Conservation (phyloP, 2,329 filamentous ascomycete species). For the Parascedosporium putredinis region DNA sequence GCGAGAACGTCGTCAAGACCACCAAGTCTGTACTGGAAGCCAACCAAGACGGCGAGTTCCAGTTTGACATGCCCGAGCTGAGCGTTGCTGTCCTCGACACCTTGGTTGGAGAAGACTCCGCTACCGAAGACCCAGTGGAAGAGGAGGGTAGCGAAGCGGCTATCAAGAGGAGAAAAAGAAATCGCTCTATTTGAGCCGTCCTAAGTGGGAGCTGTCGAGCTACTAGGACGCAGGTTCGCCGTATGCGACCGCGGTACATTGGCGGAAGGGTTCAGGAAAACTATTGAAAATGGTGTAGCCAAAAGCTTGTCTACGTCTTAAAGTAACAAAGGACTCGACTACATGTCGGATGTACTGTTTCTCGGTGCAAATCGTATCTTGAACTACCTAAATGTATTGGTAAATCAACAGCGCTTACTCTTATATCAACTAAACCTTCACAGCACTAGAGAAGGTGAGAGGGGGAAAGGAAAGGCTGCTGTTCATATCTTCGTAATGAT, state of each 20-base stretch:
- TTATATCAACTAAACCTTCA: too few relatives aligned
- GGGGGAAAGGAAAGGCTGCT: too few relatives aligned
- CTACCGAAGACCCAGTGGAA: neutral
- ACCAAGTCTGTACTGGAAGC: constrained; percentile 28
- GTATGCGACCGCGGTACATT: neutral
- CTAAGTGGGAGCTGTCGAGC: neutral
- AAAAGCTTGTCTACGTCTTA: too few relatives aligned
- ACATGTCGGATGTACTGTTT: too few relatives aligned
- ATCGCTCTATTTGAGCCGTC: neutral
- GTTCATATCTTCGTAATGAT: too few relatives aligned
- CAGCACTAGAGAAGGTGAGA: too few relatives aligned
- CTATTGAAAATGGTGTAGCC: too few relatives aligned
- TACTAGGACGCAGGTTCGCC: neutral
- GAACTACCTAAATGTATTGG: too few relatives aligned
- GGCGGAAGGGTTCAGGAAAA: too few relatives aligned
- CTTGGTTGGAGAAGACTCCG: neutral
- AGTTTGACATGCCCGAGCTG: constrained; percentile 41
- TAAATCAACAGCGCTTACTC: too few relatives aligned
- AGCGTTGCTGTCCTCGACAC: constrained; percentile 47
- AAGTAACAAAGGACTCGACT: too few relatives aligned
- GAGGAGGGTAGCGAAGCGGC: neutral
- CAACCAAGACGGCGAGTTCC: constrained; percentile 34
- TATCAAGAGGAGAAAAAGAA: neutral
- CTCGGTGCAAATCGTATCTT: too few relatives aligned
- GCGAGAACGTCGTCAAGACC: constrained; percentile 38